Percentiles rank a stretch among this genome's conserved stretches.
Conservation (phyloP, 305 asterid genomes). For the Fraxinus nigra region DNA sequence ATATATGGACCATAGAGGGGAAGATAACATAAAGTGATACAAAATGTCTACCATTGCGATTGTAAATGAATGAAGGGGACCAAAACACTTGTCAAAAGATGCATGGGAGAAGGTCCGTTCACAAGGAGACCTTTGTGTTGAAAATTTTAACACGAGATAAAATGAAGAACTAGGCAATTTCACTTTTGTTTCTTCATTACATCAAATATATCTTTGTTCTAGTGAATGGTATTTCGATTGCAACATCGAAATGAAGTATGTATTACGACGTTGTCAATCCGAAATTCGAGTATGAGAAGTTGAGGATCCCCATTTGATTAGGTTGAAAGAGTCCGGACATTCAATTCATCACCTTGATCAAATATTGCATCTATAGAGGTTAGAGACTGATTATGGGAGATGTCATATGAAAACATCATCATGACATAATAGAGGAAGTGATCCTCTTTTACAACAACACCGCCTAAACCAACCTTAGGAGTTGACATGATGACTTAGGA, state of each 20-base stretch:
- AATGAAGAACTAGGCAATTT: neutral
- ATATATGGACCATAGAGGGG: neutral
- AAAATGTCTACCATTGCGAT: neutral
- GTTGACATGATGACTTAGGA: neutral
- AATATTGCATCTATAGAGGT: neutral
- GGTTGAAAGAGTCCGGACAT: neutral
- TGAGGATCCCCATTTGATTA: neutral
- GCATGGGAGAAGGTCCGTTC: neutral
- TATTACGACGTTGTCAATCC: neutral
- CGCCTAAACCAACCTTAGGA: neutral
- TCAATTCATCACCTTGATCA: neutral
- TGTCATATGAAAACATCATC: neutral
- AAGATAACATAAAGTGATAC: neutral
- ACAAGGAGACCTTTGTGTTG: neutral
- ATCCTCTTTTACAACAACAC: neutral
- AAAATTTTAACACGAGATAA: neutral
- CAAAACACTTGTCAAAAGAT: neutral
- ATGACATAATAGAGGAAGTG: neutral
- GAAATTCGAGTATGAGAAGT: neutral
- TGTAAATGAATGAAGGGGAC: neutral
- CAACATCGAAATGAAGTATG: neutral
- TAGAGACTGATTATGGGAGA: neutral
- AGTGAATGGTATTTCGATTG: conserved; percentile 5
- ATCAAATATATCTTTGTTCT: neutral
- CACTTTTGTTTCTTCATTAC: neutral